Conservation (phyloP, 768 basidiomycete species). For the Trichaptum fuscoviolaceum region DNA sequence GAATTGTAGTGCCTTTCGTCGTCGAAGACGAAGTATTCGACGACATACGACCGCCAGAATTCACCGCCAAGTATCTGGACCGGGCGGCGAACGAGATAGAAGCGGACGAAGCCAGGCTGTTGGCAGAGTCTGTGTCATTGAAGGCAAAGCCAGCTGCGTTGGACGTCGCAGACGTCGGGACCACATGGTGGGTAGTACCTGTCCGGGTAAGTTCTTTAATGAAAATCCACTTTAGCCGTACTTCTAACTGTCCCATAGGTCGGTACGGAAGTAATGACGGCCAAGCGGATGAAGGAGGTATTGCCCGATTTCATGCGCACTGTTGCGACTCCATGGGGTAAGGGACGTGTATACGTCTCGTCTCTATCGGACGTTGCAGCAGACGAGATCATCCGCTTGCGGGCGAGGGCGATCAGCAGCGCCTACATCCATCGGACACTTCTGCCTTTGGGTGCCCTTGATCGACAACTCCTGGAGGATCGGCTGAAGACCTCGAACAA, state of each 20-base stretch:
- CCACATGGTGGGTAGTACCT: neutral
- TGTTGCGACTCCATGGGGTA: neutral
- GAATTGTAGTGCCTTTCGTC: neutral
- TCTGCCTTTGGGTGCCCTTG: neutral
- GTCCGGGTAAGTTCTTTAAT: neutral
- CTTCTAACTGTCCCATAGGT: neutral
- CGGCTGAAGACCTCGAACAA: neutral
- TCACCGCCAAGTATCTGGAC: too few species aligned
- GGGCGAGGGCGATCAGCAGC: neutral
- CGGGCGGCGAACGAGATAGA: too few species aligned
- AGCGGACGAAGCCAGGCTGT: too few species aligned
- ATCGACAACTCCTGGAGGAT: neutral
- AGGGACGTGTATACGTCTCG: neutral
- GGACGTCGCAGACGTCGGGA: too few species aligned
- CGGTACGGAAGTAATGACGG: neutral
- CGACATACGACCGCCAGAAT: too few species aligned
- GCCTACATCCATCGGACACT: neutral
- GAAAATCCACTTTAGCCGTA: too few species aligned
- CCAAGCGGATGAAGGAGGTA: neutral
- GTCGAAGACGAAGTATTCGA: neutral
- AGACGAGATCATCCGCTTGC: neutral
- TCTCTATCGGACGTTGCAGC: neutral
- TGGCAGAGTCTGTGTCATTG: too few species aligned
- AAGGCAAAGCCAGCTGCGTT: too few species aligned
- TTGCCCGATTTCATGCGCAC: neutral